These are phyloP conservation scores for Nepenthes alata DNA, from an alignment of 179 eudicot genomes.

Conservation along the genomic window DNA sequence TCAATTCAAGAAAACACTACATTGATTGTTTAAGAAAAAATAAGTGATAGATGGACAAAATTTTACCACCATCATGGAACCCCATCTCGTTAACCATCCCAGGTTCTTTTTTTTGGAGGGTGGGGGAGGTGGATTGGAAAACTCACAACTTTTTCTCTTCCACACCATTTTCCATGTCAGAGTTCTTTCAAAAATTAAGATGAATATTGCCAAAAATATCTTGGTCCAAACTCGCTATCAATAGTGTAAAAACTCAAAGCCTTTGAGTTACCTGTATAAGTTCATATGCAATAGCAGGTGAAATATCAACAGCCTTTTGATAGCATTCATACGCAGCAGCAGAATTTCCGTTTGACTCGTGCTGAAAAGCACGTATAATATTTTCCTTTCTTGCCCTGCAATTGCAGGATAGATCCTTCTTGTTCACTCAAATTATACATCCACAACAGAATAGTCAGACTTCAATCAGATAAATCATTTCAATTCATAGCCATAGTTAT, in stretches of 20 bases:
- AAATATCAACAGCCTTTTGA: conserved; percentile 87
- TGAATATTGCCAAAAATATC: too few relatives aligned
- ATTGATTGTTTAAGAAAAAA: too few relatives aligned
- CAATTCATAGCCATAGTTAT: background rate
- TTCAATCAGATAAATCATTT: too few relatives aligned
- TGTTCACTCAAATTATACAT: background rate
- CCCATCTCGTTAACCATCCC: background rate
- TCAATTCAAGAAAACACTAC: too few relatives aligned
- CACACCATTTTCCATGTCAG: too few relatives aligned
- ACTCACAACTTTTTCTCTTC: too few relatives aligned
- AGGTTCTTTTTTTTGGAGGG: background rate
- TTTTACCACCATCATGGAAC: too few relatives aligned
- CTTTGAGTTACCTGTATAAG: conserved; percentile 59
- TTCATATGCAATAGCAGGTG: conserved; percentile 76
- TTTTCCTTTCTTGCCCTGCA: conserved; percentile 86
- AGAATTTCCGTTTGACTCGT: conserved; percentile 77
- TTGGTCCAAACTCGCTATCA: background rate
- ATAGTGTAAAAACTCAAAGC: background rate
- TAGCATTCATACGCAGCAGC: conserved; percentile 85
- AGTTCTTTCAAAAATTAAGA: background rate
- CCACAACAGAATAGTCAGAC: background rate
- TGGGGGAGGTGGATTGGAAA: too few relatives aligned
- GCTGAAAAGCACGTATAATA: conserved; percentile 81
- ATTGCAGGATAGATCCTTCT: background rate
- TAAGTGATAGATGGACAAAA: too few relatives aligned